These are phyloP conservation scores for Gymnopilus dilepis DNA, from an alignment of 768 basidiomycete genomes.

Conservation along the genomic window DNA sequence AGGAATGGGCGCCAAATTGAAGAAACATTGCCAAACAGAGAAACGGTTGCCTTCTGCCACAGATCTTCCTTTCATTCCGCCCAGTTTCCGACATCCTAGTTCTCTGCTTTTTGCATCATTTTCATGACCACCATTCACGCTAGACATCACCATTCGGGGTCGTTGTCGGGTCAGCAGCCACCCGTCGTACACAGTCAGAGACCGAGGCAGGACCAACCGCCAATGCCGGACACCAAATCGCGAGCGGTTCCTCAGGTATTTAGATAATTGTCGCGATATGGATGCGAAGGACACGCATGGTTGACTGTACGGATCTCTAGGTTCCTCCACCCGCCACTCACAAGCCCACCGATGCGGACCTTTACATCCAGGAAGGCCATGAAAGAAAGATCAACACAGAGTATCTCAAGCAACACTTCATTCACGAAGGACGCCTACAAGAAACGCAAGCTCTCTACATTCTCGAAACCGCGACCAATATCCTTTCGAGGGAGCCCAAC, in stretches of 20 bases:
- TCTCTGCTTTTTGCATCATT: background rate
- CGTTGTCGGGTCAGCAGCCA: slow-evolving; percentile 7
- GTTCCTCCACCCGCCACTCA: slow-evolving; percentile 70
- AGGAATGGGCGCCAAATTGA: slow-evolving; percentile 20
- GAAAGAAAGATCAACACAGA: slow-evolving; percentile 71
- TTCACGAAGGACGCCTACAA: slow-evolving; percentile 81
- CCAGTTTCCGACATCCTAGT: background rate
- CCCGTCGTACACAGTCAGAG: slow-evolving; percentile 6
- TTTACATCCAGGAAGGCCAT: slow-evolving; percentile 62
- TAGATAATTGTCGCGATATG: background rate
- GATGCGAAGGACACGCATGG: background rate
- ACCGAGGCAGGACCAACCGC: slow-evolving; percentile 1
- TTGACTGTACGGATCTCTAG: slow-evolving; percentile 40
- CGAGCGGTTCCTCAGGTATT: slow-evolving; percentile 18
- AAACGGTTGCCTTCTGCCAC: slow-evolving; percentile 4
- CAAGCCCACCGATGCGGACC: slow-evolving; percentile 74
- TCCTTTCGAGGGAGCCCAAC: slow-evolving; percentile 81
- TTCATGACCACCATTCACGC: slow-evolving; percentile 11
- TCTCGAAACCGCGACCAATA: slow-evolving; percentile 64
- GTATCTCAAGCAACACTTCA: slow-evolving; percentile 89
- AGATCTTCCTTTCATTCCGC: background rate
- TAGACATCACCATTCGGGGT: slow-evolving; percentile 14
- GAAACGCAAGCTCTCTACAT: slow-evolving; percentile 89
- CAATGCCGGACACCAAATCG: slow-evolving; percentile 9
- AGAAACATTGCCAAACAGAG: slow-evolving; percentile 23